Conservation (phyloP, 1,139 yeast species). For the Hyphopichia pseudoburtonii region DNA sequence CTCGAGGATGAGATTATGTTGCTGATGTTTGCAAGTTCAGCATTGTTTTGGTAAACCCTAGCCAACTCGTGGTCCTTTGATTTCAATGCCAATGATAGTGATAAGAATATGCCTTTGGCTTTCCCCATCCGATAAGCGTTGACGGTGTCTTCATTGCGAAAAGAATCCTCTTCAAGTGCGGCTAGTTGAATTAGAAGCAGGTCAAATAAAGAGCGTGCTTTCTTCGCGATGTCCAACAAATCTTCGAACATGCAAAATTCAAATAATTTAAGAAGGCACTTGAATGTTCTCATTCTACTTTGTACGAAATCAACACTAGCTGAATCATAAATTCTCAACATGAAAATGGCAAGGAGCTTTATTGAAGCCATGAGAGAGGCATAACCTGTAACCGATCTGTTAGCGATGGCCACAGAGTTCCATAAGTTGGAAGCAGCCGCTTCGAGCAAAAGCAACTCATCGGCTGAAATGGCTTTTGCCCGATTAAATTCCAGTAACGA, state of each 20-base stretch:
- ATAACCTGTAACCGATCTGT: constrained; percentile 9
- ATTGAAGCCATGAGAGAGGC: constrained; percentile 4
- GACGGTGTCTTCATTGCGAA: no score
- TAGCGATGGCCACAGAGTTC: constrained; percentile 20
- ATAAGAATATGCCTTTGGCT: no score
- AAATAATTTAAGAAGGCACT: constrained; percentile 16
- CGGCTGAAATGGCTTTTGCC: neutral
- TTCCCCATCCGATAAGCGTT: no score
- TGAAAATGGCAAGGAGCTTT: constrained; percentile 20
- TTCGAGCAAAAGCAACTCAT: constrained; percentile 10
- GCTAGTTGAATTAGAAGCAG: neutral
- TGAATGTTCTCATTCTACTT: constrained; percentile 17
- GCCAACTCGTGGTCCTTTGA: no score
- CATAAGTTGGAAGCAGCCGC: constrained; percentile 21
- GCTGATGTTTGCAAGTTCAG: no score
- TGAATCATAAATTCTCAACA: constrained; percentile 20
- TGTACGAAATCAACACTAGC: constrained; percentile 11
- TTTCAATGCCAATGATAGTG: no score
- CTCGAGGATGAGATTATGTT: no score
- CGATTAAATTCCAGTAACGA: neutral
- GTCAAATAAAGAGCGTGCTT: neutral
- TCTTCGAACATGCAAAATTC: constrained; percentile 9
- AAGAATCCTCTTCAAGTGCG: neutral
- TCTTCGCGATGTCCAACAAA: constrained; percentile 10
- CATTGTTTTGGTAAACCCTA: no score